A percentile compares a stretch with the other conserved stretches of the same genome.
These are phyloP conservation scores for Pleurotus tuoliensis DNA, from an alignment of 768 basidiomycete species.

Conservation along the genomic window DNA sequence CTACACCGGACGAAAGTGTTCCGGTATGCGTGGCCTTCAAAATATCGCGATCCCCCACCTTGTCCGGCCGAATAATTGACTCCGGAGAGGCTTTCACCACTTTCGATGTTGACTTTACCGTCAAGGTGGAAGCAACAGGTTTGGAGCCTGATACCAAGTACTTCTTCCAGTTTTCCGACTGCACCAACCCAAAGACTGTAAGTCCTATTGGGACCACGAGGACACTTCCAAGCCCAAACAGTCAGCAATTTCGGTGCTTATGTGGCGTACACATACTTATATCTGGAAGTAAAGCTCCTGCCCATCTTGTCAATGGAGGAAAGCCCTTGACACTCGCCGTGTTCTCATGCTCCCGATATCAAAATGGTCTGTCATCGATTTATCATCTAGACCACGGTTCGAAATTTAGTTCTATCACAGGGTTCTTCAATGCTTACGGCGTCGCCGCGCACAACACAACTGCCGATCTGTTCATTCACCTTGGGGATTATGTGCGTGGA, in stretches of 20 bases:
- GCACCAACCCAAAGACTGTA: constrained; percentile 36
- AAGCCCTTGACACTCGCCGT: constrained; percentile 51
- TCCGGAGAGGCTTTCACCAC: constrained; percentile 50
- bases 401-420: constrained; percentile 19
- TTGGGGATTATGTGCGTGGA: constrained; percentile 53
- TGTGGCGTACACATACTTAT: neutral
- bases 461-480: constrained; percentile 51
- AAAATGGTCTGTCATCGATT: constrained; percentile 30
- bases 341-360: constrained; percentile 56
- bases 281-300: constrained; percentile 32
- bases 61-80: constrained; percentile 32
- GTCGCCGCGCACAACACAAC: constrained; percentile 48
- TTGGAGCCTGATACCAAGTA: constrained; percentile 50
- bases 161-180: constrained; percentile 53
- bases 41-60: constrained; percentile 31
- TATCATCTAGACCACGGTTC: neutral
- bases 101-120: constrained; percentile 57
- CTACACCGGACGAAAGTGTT: constrained; percentile 42
- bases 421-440: constrained; percentile 62
- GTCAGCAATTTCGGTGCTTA: constrained; percentile 23
- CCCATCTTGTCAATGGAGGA: constrained; percentile 45
- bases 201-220: constrained; percentile 49
- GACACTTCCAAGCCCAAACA: constrained; percentile 43
- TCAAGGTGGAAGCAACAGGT: constrained; percentile 54
- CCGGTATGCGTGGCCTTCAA: constrained; percentile 48